Base-by-base conservation (phyloP, 2,329 filamentous ascomycete species). In the Colletotrichum magnum region DNA sequence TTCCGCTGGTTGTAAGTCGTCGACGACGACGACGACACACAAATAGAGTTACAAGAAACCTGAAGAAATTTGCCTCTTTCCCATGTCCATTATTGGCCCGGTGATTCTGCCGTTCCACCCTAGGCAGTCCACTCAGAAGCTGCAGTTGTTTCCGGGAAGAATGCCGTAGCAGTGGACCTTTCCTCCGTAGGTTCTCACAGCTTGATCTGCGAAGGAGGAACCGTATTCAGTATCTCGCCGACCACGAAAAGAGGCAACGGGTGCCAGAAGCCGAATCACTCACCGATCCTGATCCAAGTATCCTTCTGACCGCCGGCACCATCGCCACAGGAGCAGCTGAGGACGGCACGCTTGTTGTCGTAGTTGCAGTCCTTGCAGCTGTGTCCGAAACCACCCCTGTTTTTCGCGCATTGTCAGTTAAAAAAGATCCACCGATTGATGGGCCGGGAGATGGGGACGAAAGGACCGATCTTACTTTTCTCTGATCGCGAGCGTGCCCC, bases 111-210 rank as follows among this genome's bases (percentile, higher is more conserved):
- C 28, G 10, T 10, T 4, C 9, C 32, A 36, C 32, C 32, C 7
- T 10, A 10, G n/a, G n/a, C n/a, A n/a, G 9, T 36, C 32, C 32
- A 43, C 15, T 43, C 21, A 50, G 6, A 24, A 24, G 47, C n/a
- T 50, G 47, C 47, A 50, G n/a, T n/a, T 50, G 47, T 21, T 21
- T 10, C 21, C 47, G 9, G 47, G 47, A 50, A 24, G 9, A 50
- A 50, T 50, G 21, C 47, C 47, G 47, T 50, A 50, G 47, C 47
- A 50, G 47, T 24, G n/a, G 7, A 50, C 21, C 47, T 50, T 50
- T 9, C n/a, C 13, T 47, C 43, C 47, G 6, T 10, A 12, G 21
- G 21, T 18, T 5, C 21, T n/a, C n/a, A 18, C 21, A 1, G 21
- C n/a, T 7, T 50, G 6, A 4, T 21, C 47, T 50, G 47, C 21